Evolutionary conservation across 257 asterid genomes (phyloP), one percentile per base, ranked within the genome.

Genomic region (Ballota nigra): DNA sequence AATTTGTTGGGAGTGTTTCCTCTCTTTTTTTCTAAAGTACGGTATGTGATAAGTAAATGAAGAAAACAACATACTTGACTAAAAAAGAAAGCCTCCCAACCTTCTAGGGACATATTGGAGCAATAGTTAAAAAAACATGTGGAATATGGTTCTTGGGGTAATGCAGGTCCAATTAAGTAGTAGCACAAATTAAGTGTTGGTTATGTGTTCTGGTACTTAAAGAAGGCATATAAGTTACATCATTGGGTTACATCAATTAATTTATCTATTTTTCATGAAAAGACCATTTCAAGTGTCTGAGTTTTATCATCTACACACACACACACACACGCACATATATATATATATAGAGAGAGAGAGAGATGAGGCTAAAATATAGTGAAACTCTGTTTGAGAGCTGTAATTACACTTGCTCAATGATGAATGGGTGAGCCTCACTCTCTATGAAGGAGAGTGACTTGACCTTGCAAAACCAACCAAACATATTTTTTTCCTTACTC

Each of bases 221-320:
- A 70, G 12, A 56, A 65, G 62, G 43, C 18, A 74, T 5, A 55
- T 66, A 66, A 18, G 29, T 29, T 55, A 23, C 47, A 65, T 36
- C 12, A 31, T 29, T 19, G 20, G n/a, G 20, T 41, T 9, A 10
- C 11, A 11, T 66, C 60, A 55, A 47, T 28, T 43, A 13, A 29
- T 29, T 23, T 41, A 2, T 4, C 15, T 22, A 9, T 66, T 22
- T 45, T 22, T 34, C 12, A 24, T 26, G 62, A 34, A 34, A 64
- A 23, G 70, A 52, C 72, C 78, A 73, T 20, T 72, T 72, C 38
- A 63, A 72, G 64, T 22, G 57, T 34, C 43, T 26, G 28, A 28
- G 58, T 29, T 62, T 51, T 36, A 63, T 23, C n/a, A 24, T 31
- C 36, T 31, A 31, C 4, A 31, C 6, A 28, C 4, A 28, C 4